Conservation (phyloP, 176 grass and related monocot species). For the Urochloa ruziziensis region DNA sequence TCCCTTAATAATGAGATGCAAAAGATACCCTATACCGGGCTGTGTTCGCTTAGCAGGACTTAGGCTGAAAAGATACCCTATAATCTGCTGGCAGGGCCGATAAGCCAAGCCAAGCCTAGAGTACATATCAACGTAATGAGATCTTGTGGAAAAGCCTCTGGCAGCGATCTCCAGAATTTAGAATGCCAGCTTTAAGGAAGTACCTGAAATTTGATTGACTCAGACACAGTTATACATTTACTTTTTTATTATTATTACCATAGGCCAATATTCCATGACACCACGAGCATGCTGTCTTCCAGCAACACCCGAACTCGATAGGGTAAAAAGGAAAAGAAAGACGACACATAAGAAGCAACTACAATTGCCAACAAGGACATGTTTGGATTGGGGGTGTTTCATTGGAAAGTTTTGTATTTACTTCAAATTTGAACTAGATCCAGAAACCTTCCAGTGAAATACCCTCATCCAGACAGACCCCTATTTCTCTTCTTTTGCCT, state of each 20-base stretch:
- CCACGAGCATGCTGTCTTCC: constrained; percentile 33
- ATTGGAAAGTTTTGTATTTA: background rate
- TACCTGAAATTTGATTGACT: background rate
- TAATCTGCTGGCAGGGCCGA: no score
- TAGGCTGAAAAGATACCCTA: no score
- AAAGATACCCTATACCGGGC: no score
- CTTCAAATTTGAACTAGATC: background rate
- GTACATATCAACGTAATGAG: no score
- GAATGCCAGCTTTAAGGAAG: no score
- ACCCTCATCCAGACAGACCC: constrained; percentile 14
- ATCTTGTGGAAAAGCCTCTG: no score
- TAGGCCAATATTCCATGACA: background rate
- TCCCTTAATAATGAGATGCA: no score
- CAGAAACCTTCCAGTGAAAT: constrained; percentile 22
- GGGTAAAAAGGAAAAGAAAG: background rate
- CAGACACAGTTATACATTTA: background rate
- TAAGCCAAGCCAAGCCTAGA: no score
- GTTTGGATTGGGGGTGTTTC: constrained; percentile 6
- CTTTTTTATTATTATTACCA: background rate
- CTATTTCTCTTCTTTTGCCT: constrained; percentile 25
- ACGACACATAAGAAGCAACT: background rate
- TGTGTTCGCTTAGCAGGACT: no score
- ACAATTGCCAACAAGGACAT: background rate
- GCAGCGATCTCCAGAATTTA: no score
- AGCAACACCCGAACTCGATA: constrained; percentile 27